Evolutionary conservation across 345 rosid genomes (phyloP), one percentile per base, ranked within the genome.

Genomic region (Citrus glauca): DNA sequence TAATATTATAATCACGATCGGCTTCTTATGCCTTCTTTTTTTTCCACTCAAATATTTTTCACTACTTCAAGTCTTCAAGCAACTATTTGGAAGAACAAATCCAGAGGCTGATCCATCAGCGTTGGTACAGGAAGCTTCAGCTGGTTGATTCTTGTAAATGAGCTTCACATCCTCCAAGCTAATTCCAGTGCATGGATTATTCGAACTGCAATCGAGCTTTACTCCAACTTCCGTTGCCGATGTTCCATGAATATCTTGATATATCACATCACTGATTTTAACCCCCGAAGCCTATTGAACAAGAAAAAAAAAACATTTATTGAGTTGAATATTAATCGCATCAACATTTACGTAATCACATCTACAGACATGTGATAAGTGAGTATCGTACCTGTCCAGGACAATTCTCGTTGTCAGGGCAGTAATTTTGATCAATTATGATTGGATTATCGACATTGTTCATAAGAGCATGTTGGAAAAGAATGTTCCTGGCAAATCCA

Each of bases 251-350:
- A 92, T 89, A 69, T 89, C 87, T 72, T 83, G 72, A 75, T 88
- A 92, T 13, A 87, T 88, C 72, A 94, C 91, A 11, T 88, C 86
- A 42, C 93, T 86, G 48, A 92, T 81, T 83, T 82, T 77, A 11
- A 92, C 89, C 94, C 98, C 98, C 1, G 95, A 92, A 32, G 59
- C 92, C 98, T 93, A 55, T 17, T 20, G 22, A 19, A 14, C 10
- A 11, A 69, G 42, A 24, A 6, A 13, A 14, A 13, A 13, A n/a
- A n/a, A n/a, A n/a, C n/a, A n/a, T n/a, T n/a, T n/a, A n/a, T n/a
- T n/a, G n/a, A n/a, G n/a, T n/a, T n/a, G n/a, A n/a, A n/a, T n/a
- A n/a, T n/a, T n/a, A n/a, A n/a, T n/a, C n/a, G n/a, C n/a, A n/a
- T n/a, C n/a, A n/a, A n/a, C n/a, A n/a, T n/a, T n/a, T n/a, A n/a